These are phyloP conservation scores for Sphagnum contortum DNA, from an alignment of 225 moss, liverwort and hornwort species.

Conservation along the genomic window DNA sequence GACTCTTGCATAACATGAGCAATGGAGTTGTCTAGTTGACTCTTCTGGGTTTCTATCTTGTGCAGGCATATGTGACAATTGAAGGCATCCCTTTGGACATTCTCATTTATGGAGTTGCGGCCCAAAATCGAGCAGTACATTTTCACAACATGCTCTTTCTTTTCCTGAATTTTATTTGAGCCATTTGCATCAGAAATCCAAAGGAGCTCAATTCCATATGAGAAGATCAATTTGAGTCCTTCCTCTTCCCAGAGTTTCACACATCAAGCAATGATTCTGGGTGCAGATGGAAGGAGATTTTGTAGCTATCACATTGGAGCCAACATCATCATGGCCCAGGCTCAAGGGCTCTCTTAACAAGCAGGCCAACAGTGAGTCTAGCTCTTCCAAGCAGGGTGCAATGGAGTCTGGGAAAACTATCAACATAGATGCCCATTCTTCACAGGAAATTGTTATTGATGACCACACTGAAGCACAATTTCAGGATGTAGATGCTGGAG, in stretches of 20 bases:
- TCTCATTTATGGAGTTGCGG: conserved; percentile 65
- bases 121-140: conserved; percentile 86
- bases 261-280: too few relatives aligned
- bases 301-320: conserved; percentile 73
- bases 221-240: too few relatives aligned
- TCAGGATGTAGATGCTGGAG: conserved; percentile 6
- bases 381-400: background rate
- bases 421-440: conserved; percentile 4
- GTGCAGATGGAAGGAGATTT: conserved; percentile 90
- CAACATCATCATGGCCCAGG: conserved; percentile 59
- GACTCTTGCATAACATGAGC: too few relatives aligned
- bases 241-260: too few relatives aligned
- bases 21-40: too few relatives aligned
- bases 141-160: background rate
- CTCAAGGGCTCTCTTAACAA: conserved; percentile 62
- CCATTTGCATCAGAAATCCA: too few relatives aligned
- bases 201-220: too few relatives aligned
- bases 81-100: conserved; percentile 75
- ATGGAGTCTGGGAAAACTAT: background rate
- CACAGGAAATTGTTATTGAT: conserved; percentile 11
- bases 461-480: background rate
- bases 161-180: too few relatives aligned
- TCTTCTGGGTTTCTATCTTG: background rate
- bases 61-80: conserved; percentile 87
- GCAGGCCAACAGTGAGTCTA: conserved; percentile 23